Conservation (phyloP, 2,329 filamentous ascomycete genomes). For the Pyricularia sp. region DNA sequence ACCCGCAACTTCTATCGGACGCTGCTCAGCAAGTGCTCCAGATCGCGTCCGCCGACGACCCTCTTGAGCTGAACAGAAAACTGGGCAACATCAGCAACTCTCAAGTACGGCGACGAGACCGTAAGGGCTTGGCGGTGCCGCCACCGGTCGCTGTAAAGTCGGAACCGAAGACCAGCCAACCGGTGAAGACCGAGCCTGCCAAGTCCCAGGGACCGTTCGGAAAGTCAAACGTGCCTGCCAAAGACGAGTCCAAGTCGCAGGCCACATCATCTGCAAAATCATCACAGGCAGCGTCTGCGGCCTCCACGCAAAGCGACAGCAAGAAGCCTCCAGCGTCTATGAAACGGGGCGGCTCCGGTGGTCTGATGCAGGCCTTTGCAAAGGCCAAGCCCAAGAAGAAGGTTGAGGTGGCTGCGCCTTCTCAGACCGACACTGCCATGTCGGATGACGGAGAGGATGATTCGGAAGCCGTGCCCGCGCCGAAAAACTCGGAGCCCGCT, state of each 20-base stretch:
- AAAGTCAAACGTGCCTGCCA: constrained; percentile 19
- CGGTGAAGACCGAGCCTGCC: background rate
- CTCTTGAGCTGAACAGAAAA: constrained; percentile 44
- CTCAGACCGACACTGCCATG: constrained; percentile 28
- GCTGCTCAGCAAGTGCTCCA: constrained; percentile 53
- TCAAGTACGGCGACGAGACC: constrained; percentile 45
- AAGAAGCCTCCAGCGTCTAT: constrained; percentile 29
- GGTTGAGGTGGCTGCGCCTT: constrained; percentile 24
- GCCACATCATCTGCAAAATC: constrained; percentile 22
- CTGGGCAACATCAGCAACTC: constrained; percentile 72
- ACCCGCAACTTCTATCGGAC: constrained; percentile 64
- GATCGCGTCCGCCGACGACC: constrained; percentile 47
- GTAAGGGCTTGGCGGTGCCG: constrained; percentile 18
- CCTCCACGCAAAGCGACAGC: background rate
- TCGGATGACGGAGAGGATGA: constrained; percentile 44
- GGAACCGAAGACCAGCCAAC: background rate
- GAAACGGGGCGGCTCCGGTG: constrained; percentile 51
- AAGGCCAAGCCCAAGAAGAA: constrained; percentile 47
- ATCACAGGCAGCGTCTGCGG: constrained; percentile 15
- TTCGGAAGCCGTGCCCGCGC: constrained; percentile 37
- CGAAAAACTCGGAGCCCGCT: constrained; percentile 19
- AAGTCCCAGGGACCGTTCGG: background rate
- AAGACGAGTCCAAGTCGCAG: constrained; percentile 22
- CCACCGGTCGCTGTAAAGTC: background rate
- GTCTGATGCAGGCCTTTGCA: constrained; percentile 71